These are phyloP conservation scores for Eremothecium cymbalariae DNA, from an alignment of 1,139 yeast species.

Conservation along the genomic window DNA sequence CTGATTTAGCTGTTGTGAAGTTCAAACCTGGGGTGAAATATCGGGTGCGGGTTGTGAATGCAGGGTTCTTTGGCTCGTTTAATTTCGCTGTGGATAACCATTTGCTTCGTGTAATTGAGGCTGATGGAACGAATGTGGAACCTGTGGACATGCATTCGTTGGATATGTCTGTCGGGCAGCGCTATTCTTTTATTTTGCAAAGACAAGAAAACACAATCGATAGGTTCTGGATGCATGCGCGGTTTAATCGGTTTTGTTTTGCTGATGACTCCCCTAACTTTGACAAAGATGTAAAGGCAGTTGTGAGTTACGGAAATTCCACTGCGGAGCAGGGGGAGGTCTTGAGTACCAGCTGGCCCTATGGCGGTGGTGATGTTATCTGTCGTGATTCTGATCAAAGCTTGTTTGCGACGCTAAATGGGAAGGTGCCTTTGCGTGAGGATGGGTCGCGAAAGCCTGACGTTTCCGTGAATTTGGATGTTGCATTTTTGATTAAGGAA, in stretches of 20 bases:
- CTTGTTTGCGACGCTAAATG: conserved; percentile 26
- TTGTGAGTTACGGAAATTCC: conserved; percentile 28
- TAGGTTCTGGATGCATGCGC: conserved; percentile 33
- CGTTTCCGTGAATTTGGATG: conserved; percentile 18
- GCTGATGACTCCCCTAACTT: conserved; percentile 32
- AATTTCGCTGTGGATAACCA: conserved; percentile 48
- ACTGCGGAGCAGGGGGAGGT: conserved; percentile 12
- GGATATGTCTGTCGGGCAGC: conserved; percentile 65
- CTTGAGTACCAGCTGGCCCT: conserved; percentile 18
- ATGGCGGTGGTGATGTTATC: conserved; percentile 31
- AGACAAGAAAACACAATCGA: conserved; percentile 32
- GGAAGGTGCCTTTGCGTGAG: conserved; percentile 16
- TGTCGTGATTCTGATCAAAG: conserved; percentile 33
- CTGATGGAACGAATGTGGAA: conserved; percentile 65
- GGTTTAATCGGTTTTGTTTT: conserved; percentile 35
- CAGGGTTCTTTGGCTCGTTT: conserved; percentile 50
- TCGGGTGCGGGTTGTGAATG: conserved; percentile 43
- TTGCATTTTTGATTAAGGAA: conserved; percentile 33
- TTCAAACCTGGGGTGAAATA: conserved; percentile 45
- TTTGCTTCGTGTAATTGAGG: conserved; percentile 50
- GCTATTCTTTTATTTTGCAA: conserved; percentile 52
- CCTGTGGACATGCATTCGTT: conserved; percentile 48
- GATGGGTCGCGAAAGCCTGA: conserved; percentile 25
- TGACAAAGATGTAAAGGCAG: conserved; percentile 33
- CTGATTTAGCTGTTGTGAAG: conserved; percentile 32